A percentile compares a stretch with the other conserved stretches of the same genome.
phyloP scores from a whole-genome alignment of 1,139 yeast genomes.

The Magnusiomyces ingens region DNA sequence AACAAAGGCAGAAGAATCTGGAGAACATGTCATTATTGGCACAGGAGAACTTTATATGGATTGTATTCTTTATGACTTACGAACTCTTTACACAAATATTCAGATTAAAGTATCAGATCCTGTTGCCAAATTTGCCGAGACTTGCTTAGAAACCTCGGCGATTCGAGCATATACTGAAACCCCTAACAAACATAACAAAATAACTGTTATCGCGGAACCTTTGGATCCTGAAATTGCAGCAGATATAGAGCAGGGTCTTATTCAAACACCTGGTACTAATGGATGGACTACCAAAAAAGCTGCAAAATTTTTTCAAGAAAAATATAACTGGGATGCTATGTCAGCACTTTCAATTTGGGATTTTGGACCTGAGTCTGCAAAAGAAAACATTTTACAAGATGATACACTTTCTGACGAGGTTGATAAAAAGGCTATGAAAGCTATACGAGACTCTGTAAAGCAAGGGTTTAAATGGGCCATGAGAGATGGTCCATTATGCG shows the following conservation, averaged over 20 bases:
- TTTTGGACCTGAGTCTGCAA: slow-evolving; percentile 57
- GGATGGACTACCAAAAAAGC: slow-evolving; percentile 37
- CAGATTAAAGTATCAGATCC: slow-evolving; percentile 85
- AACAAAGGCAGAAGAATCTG: slow-evolving; percentile 76
- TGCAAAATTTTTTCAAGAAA: slow-evolving; percentile 48
- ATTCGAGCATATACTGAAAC: slow-evolving; percentile 58
- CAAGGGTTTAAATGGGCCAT: slow-evolving; percentile 83
- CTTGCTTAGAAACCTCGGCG: slow-evolving; percentile 60
- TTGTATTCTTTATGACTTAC: slow-evolving; percentile 69
- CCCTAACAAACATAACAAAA: slow-evolving; percentile 46
- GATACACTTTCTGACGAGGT: slow-evolving; percentile 73
- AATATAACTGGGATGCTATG: slow-evolving; percentile 75
- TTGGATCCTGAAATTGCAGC: slow-evolving; percentile 46
- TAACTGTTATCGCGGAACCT: slow-evolving; percentile 79
- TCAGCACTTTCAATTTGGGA: slow-evolving; percentile 81
- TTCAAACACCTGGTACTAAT: slow-evolving; percentile 28
- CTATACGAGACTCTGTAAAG: slow-evolving; percentile 48
- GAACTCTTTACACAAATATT: slow-evolving; percentile 54
- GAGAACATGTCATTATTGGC: slow-evolving; percentile 75
- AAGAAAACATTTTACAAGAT: slow-evolving; percentile 59
- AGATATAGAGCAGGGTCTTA: slow-evolving; percentile 52
- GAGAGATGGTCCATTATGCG: slow-evolving; percentile 85
- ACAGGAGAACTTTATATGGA: slow-evolving; percentile 89
- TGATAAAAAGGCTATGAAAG: slow-evolving; percentile 45
- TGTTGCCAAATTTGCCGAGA: slow-evolving; percentile 71